A percentile compares a stretch with the other conserved stretches of the same genome.
phyloP scores from a whole-genome alignment of 768 basidiomycete genomes.

The Pleurotus cornucopiae region DNA sequence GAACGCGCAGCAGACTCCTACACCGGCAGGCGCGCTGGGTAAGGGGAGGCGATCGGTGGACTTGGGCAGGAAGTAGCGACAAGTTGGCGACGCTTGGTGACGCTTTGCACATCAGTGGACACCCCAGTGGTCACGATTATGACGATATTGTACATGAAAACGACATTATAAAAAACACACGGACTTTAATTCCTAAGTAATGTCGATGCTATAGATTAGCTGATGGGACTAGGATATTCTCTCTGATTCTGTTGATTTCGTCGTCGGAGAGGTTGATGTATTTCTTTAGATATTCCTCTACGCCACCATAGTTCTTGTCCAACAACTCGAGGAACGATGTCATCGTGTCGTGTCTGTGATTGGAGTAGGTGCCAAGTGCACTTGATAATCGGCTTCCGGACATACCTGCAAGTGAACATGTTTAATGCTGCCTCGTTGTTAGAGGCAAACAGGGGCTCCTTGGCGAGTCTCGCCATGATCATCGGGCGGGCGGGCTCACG shows the following conservation, averaged over 20 bases:
- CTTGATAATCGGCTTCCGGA: background rate
- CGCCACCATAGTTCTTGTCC: constrained; percentile 63
- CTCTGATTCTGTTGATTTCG: constrained; percentile 57
- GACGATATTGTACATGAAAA: background rate
- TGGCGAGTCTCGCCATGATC: constrained; percentile 63
- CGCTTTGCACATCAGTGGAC: background rate
- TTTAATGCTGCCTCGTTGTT: constrained; percentile 76
- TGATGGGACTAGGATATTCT: constrained; percentile 44
- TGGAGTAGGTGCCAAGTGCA: background rate
- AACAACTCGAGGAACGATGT: constrained; percentile 60
- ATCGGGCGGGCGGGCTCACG: constrained; percentile 73
- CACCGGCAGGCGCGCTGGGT: background rate
- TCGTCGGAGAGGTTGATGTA: constrained; percentile 57
- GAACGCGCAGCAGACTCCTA: background rate
- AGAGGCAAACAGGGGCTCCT: constrained; percentile 70
- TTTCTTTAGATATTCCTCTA: constrained; percentile 54
- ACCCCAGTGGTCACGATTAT: background rate
- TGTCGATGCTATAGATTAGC: constrained; percentile 15
- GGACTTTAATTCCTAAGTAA: background rate
- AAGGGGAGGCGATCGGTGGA: constrained; percentile 13
- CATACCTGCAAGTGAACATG: constrained; percentile 77
- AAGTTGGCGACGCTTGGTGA: background rate
- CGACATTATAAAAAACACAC: constrained; percentile 2
- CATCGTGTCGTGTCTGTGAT: constrained; percentile 68
- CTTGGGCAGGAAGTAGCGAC: constrained; percentile 16